Percentiles rank a stretch among this genome's conserved stretches.
Evolutionary conservation across 352 stramenopile species (phyloP).

Genomic region (Phytophthora crassamura): DNA sequence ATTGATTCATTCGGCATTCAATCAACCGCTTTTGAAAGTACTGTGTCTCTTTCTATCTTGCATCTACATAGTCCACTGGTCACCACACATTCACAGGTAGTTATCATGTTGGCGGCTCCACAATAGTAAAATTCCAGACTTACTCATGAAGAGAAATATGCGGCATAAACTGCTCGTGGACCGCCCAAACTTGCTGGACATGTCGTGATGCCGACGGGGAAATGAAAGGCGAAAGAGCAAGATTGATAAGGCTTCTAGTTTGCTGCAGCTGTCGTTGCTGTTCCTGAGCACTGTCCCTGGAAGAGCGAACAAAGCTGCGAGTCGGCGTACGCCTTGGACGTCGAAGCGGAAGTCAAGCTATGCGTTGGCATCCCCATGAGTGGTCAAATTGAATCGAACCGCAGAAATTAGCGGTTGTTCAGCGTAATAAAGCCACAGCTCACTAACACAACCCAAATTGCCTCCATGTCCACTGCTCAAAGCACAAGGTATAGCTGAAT

Average conservation of each 20-base stretch:
- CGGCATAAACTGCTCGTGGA: background rate
- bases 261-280: background rate
- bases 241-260: background rate
- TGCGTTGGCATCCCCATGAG: background rate
- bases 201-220: slow-evolving; percentile 4
- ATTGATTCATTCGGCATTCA: background rate
- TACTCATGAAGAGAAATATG: slow-evolving; percentile 13
- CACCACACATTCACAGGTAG: no score
- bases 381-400: background rate
- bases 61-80: slow-evolving; percentile 10
- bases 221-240: slow-evolving; percentile 2
- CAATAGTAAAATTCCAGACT: background rate
- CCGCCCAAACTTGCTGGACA: slow-evolving; percentile 1
- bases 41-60: background rate
- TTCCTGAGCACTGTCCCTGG: background rate
- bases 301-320: slow-evolving; percentile 4
- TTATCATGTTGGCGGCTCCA: no score
- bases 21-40: background rate
- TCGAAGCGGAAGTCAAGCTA: slow-evolving; percentile 12
- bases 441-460: no score
- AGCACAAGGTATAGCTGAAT: no score
- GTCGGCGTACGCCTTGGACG: background rate
- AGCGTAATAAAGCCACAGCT: background rate
- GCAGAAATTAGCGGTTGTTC: slow-evolving; percentile 1
- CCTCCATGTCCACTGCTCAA: no score